phyloP scores from a whole-genome alignment of 495 filamentous ascomycete species.

The Pyronema domesticum region DNA sequence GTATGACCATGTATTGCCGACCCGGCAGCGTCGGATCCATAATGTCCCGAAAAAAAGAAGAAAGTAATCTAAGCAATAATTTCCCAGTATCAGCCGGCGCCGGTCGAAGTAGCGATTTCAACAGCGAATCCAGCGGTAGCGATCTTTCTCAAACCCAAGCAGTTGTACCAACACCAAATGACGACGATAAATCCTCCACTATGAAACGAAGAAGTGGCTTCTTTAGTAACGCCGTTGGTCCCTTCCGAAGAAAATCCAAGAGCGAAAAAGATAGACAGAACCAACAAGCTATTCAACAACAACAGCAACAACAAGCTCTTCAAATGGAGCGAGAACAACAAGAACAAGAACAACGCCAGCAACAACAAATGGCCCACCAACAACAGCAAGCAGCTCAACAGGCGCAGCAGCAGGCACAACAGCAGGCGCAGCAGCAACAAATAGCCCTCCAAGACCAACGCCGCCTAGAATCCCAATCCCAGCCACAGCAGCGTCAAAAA shows the following conservation, averaged over 20 bases:
- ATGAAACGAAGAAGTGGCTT: conserved; percentile 77
- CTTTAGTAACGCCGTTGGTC: conserved; percentile 70
- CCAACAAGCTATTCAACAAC: conserved; percentile 17
- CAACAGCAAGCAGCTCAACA: conserved; percentile 1
- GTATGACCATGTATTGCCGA: conserved; percentile 97
- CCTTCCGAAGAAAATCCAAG: conserved; percentile 84
- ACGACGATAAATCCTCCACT: not conserved
- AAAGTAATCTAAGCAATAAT: conserved; percentile 59
- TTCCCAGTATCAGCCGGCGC: conserved; percentile 50
- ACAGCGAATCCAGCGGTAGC: conserved; percentile 7
- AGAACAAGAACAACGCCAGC: conserved; percentile 11
- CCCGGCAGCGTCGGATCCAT: conserved; percentile 46
- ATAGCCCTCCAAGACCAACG: conserved; percentile 14
- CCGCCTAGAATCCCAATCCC: conserved; percentile 16
- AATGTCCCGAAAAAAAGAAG: no score
- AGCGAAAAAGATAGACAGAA: conserved; percentile 50
- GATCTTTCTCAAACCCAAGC: not conserved
- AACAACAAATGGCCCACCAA: conserved; percentile 9
- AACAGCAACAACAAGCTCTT: conserved; percentile 10
- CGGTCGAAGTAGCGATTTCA: conserved; percentile 49
- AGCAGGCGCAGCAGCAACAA: conserved; percentile 15
- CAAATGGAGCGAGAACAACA: conserved; percentile 15
- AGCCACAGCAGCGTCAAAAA: conserved; percentile 1
- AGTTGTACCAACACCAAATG: not conserved
- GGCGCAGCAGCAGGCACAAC: conserved; percentile 8